Percentiles rank a stretch among this genome's conserved stretches.
phyloP scores from a whole-genome alignment of 805 yeast species.

The Wickerhamomyces chaumierensis region DNA sequence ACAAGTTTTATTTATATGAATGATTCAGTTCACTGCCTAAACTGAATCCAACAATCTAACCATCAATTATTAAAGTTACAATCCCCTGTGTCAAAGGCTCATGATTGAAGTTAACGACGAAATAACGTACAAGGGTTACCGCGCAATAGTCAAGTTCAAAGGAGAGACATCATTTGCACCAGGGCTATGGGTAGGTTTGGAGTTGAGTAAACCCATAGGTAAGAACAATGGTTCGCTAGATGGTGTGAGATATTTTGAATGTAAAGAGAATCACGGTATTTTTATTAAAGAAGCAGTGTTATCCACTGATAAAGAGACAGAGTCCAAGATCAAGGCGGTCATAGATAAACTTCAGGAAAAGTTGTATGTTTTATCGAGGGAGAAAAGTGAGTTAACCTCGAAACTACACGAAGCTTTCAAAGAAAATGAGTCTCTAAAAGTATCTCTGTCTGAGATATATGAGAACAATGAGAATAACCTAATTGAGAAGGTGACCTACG shows the following conservation, averaged over 20 bases:
- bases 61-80: no score
- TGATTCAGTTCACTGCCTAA: no score
- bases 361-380: slow-evolving; percentile 22
- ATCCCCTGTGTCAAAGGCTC: no score
- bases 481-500: slow-evolving; percentile 42
- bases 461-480: slow-evolving; percentile 22
- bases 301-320: neutral
- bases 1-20: no score
- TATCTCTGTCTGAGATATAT: slow-evolving; percentile 9
- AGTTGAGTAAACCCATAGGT: slow-evolving; percentile 65
- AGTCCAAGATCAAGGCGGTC: slow-evolving; percentile 18
- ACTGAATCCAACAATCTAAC: no score
- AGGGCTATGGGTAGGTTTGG: slow-evolving; percentile 76
- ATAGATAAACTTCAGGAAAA: slow-evolving; percentile 36
- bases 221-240: slow-evolving; percentile 71
- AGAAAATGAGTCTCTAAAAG: slow-evolving; percentile 21
- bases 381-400: slow-evolving; percentile 18
- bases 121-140: neutral
- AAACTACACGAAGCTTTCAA: slow-evolving; percentile 17
- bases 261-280: slow-evolving; percentile 42
- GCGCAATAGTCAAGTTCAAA: slow-evolving; percentile 27
- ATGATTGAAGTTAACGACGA: neutral
- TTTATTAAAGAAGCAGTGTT: slow-evolving; percentile 30
- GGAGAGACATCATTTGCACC: slow-evolving; percentile 49
- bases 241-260: slow-evolving; percentile 45